phyloP scores from a whole-genome alignment of 768 basidiomycete genomes.

The Hygrophoropsis aurantiaca region DNA sequence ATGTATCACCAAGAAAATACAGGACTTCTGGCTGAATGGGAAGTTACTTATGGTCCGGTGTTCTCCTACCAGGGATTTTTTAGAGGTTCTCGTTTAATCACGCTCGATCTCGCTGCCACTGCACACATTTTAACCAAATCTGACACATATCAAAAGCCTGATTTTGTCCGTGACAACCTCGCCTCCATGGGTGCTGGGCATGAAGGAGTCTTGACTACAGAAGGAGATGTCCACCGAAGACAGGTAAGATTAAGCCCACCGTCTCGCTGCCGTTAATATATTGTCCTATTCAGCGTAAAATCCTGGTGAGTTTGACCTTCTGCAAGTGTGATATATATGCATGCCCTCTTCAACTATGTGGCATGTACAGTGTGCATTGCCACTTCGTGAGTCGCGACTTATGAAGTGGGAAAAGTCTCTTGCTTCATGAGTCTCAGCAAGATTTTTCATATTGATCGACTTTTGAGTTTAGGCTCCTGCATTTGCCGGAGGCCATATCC shows the following conservation, averaged over 20 bases:
- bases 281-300: conserved; percentile 39
- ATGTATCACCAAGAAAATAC: conserved; percentile 62
- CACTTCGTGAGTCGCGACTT: too few species aligned
- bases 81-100: conserved; percentile 53
- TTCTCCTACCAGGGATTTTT: conserved; percentile 56
- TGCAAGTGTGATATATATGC: not conserved
- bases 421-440: too few species aligned
- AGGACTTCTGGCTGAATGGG: conserved; percentile 47
- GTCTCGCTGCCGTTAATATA: conserved; percentile 1
- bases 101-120: conserved; percentile 57
- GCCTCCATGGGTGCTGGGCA: conserved; percentile 51
- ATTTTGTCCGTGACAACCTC: conserved; percentile 51
- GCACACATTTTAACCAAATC: conserved; percentile 56
- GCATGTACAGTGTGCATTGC: too few species aligned
- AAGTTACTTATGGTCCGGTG: conserved; percentile 43
- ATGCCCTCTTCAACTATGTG: too few species aligned
- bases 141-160: conserved; percentile 63
- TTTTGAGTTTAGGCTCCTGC: conserved; percentile 41
- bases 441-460: too few species aligned
- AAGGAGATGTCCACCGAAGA: conserved; percentile 55
- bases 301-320: conserved; percentile 39
- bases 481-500: conserved; percentile 50
- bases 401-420: too few species aligned
- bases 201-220: conserved; percentile 49
- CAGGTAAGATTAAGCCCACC: conserved; percentile 41